Evolutionary conservation across 1,139 yeast genomes (phyloP), one percentile per base, ranked within the genome.

Genomic region (Magnusiomyces magnusii): DNA sequence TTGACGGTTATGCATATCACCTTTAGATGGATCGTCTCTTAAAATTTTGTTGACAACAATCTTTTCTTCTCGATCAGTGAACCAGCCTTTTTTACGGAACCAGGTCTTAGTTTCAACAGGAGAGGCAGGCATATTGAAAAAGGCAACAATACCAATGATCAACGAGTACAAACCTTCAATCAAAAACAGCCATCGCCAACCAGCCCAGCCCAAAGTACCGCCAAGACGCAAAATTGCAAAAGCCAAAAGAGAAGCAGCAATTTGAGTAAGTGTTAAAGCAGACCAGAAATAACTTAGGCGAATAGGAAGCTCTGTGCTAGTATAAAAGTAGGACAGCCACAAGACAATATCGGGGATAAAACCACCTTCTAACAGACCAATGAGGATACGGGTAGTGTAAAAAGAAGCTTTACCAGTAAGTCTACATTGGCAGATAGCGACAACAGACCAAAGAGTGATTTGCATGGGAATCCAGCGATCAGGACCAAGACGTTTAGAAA

Each of bases 1-100:
- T 66, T 84, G 82, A 61, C 87, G 75, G 64, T 84, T 84, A 68
- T 83, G 78, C 87, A 84, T 83, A 62, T 80, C 84, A 24, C 87
- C 86, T 69, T 84, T 84, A 1, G 80, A 71, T 1, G 88, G 87
- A 65, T 84, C 89, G 66, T 84, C 88, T 59, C 87, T 72, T 56
- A 84, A 74, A 0, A 83, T 75, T 57, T 85, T 74, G 66, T 83
- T 84, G 36, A 83, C 86, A n/a, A 82, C 78, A 51, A 84, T 82
- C 60, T 77, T 80, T 61, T 79, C 83, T 64, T 84, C 86, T 15
- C 83, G 71, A 9, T 78, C 83, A 9, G 78, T 77, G 63, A 78
- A 83, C 83, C 86, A 83, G n/a, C 86, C 86, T 42, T 81, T 78
- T 3, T 77, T 78, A 25, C 79, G 73, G 59, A 72, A 72, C 71